Evolutionary conservation across 768 basidiomycete species (phyloP).

Genomic region (Clathrus columnatus): DNA sequence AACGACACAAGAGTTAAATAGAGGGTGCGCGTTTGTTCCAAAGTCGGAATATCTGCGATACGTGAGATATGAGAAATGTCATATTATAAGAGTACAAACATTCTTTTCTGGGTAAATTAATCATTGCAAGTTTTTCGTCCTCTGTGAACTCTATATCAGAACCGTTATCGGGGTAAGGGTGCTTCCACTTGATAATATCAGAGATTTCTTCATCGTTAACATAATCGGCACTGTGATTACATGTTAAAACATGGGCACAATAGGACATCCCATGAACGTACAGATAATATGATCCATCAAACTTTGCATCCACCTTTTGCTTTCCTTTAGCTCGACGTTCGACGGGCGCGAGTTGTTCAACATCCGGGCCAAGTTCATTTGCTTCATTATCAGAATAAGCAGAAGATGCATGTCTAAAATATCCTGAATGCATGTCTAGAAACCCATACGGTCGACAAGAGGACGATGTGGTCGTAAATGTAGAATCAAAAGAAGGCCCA

Average conservation of each 20-base stretch:
- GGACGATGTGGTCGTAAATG: slow-evolving; percentile 28
- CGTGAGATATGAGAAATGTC: not conserved
- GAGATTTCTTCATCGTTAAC: slow-evolving; percentile 68
- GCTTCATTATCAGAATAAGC: slow-evolving; percentile 72
- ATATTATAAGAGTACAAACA: slow-evolving; percentile 25
- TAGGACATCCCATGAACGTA: slow-evolving; percentile 25
- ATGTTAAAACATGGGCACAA: slow-evolving; percentile 4
- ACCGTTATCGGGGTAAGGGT: slow-evolving; percentile 36
- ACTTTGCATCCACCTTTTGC: slow-evolving; percentile 64
- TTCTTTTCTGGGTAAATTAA: slow-evolving; percentile 45
- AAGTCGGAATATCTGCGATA: slow-evolving; percentile 49
- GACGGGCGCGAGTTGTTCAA: slow-evolving; percentile 42
- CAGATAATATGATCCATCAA: slow-evolving; percentile 83
- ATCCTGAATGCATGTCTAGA: slow-evolving; percentile 63
- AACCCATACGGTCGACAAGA: slow-evolving; percentile 61
- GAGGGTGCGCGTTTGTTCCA: slow-evolving; percentile 46
- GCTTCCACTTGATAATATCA: slow-evolving; percentile 58
- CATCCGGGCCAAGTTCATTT: slow-evolving; percentile 65
- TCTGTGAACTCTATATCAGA: slow-evolving; percentile 51
- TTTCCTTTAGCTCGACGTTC: slow-evolving; percentile 49
- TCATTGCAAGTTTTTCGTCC: slow-evolving; percentile 58
- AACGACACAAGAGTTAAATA: slow-evolving; percentile 64
- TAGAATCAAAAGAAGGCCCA: not conserved
- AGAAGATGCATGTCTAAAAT: slow-evolving; percentile 51
- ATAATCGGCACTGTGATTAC: slow-evolving; percentile 62